Evolutionary conservation across 192 early-diverging fungal species (phyloP).

Genomic region (Pecoramyces ruminantium): DNA sequence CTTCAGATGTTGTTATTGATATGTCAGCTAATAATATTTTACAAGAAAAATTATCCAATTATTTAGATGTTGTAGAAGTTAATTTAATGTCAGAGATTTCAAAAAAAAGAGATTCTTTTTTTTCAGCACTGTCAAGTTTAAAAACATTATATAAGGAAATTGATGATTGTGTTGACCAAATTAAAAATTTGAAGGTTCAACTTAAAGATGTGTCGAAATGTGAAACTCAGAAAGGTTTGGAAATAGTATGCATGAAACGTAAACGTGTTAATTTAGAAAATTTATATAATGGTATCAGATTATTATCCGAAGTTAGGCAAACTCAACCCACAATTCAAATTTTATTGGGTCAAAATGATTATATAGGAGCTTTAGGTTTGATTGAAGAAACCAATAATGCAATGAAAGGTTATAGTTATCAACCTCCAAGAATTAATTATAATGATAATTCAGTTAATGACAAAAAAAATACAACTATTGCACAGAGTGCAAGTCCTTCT

Average conservation of each 20-base stretch:
- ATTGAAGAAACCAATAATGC: constrained; percentile 58
- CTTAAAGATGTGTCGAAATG: constrained; percentile 38
- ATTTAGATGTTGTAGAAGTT: constrained; percentile 84
- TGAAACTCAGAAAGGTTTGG: constrained; percentile 59
- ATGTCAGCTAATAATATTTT: constrained; percentile 36
- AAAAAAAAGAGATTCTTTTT: constrained; percentile 83
- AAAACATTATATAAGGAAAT: constrained; percentile 88
- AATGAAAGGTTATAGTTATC: constrained; percentile 21
- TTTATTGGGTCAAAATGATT: constrained; percentile 61
- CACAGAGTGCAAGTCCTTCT: constrained; percentile 8
- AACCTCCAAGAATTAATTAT: constrained; percentile 4
- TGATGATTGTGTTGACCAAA: constrained; percentile 70
- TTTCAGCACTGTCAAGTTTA: constrained; percentile 80
- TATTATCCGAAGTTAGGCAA: constrained; percentile 58
- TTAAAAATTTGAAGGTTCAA: constrained; percentile 54
- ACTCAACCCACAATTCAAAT: constrained; percentile 71
- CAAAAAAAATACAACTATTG: not conserved
- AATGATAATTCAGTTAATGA: constrained; percentile 15
- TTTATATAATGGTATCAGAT: constrained; percentile 48
- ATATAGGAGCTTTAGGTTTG: constrained; percentile 75
- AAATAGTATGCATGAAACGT: constrained; percentile 65
- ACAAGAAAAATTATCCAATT: constrained; percentile 78
- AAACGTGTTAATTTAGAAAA: constrained; percentile 50
- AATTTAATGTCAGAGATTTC: constrained; percentile 92
- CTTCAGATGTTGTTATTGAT: constrained; percentile 23